Evolutionary conservation across 352 stramenopile species (phyloP).

Genomic region (Phytophthora agathidicida): DNA sequence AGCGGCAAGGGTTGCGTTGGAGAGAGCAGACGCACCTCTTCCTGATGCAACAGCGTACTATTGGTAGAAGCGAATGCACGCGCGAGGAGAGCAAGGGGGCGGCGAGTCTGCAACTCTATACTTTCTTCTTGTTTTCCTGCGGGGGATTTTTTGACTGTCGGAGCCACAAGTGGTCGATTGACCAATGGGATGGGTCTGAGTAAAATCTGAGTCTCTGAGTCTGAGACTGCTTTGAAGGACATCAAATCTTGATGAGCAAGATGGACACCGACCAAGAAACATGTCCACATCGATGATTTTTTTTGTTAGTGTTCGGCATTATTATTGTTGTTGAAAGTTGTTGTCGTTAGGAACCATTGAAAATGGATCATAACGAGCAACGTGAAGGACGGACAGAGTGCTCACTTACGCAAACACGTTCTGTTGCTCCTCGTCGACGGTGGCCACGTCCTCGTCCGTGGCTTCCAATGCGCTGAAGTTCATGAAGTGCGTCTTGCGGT

Average conservation of each 20-base stretch:
- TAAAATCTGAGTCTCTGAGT: too few relatives aligned
- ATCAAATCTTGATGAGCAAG: too few relatives aligned
- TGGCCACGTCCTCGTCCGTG: slow-evolving; percentile 85
- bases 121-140: slow-evolving; percentile 33
- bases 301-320: too few relatives aligned
- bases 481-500: slow-evolving; percentile 99
- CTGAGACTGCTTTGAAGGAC: too few relatives aligned
- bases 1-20: background rate
- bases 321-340: too few relatives aligned
- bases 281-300: too few relatives aligned
- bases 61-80: background rate
- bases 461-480: slow-evolving; percentile 98
- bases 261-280: too few relatives aligned
- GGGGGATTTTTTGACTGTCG: slow-evolving; percentile 18
- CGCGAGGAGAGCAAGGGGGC: slow-evolving; percentile 12
- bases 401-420: slow-evolving; percentile 74
- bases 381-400: background rate
- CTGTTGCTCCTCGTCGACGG: slow-evolving; percentile 93
- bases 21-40: slow-evolving; percentile 24
- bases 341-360: too few relatives aligned
- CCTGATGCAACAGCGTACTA: background rate
- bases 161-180: too few relatives aligned
- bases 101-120: background rate
- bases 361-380: too few relatives aligned
- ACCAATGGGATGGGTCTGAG: too few relatives aligned